Evolutionary conservation across 176 grass and related monocot genomes (phyloP).

Genomic region (Carex littledalei): DNA sequence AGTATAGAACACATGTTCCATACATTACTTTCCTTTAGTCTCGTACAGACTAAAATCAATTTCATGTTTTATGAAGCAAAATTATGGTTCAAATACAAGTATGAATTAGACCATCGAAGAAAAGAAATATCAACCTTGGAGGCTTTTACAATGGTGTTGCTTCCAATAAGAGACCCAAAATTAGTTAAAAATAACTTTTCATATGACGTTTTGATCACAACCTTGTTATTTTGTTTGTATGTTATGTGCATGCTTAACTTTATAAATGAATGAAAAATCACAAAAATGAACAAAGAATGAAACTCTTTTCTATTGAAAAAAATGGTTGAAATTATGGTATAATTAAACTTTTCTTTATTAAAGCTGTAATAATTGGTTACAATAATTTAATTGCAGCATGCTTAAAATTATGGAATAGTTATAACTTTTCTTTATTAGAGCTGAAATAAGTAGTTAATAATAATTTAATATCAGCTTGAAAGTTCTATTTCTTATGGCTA

Average conservation of each 20-base stretch:
- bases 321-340: background rate
- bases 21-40: background rate
- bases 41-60: background rate
- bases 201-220: background rate
- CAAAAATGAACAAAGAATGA: background rate
- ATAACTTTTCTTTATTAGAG: background rate
- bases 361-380: background rate
- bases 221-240: background rate
- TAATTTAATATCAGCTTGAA: slow-evolving; percentile 3
- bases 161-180: background rate
- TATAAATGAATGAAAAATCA: background rate
- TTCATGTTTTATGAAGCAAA: background rate
- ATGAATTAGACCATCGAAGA: background rate
- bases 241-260: background rate
- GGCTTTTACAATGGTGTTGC: background rate
- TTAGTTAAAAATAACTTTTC: background rate
- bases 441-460: slow-evolving; percentile 7
- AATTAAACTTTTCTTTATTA: background rate
- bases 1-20: background rate
- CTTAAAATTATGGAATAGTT: background rate
- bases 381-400: slow-evolving; percentile 4
- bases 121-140: background rate
- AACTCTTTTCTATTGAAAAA: background rate
- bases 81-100: background rate
- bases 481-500: slow-evolving; percentile 17